Conservation (phyloP, 768 basidiomycete species). For the Tricholoma saponaceum region DNA sequence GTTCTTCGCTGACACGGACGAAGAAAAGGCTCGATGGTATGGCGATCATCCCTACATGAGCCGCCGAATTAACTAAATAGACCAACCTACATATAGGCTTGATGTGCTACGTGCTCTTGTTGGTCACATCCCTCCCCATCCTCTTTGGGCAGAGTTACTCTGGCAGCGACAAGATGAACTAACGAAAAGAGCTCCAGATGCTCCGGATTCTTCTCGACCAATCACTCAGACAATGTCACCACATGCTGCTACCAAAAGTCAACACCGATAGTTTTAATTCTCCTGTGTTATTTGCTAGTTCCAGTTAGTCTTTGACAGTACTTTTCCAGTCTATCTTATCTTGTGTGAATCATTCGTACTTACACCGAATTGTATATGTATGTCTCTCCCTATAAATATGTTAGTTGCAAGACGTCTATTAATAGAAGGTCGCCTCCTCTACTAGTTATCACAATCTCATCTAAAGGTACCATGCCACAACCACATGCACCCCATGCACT, state of each 20-base stretch:
- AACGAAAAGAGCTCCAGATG: slow-evolving; percentile 6
- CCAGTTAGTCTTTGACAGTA: neutral
- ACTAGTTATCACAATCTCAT: neutral
- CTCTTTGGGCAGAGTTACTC: slow-evolving; percentile 88
- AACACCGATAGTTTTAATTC: slow-evolving; percentile 12
- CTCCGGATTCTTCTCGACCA: slow-evolving; percentile 2
- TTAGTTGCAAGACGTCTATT: neutral
- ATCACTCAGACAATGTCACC: slow-evolving; percentile 12
- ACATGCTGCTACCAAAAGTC: slow-evolving; percentile 17
- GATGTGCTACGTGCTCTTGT: slow-evolving; percentile 80
- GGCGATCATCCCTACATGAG: slow-evolving; percentile 16
- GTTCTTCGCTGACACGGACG: slow-evolving; percentile 90
- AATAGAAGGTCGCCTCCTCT: neutral
- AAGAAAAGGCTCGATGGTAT: slow-evolving; percentile 85
- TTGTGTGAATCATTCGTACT: neutral
- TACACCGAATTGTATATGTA: neutral
- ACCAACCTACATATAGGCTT: slow-evolving; percentile 52
- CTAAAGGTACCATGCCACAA: neutral
- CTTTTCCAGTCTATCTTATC: neutral
- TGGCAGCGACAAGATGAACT: slow-evolving; percentile 76
- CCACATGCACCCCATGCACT: neutral
- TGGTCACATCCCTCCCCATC: slow-evolving; percentile 88
- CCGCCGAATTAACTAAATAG: neutral
- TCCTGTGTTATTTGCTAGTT: neutral
- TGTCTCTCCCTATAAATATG: neutral